These are phyloP conservation scores for Firmiana major DNA, from an alignment of 345 rosid species.

Conservation along the genomic window DNA sequence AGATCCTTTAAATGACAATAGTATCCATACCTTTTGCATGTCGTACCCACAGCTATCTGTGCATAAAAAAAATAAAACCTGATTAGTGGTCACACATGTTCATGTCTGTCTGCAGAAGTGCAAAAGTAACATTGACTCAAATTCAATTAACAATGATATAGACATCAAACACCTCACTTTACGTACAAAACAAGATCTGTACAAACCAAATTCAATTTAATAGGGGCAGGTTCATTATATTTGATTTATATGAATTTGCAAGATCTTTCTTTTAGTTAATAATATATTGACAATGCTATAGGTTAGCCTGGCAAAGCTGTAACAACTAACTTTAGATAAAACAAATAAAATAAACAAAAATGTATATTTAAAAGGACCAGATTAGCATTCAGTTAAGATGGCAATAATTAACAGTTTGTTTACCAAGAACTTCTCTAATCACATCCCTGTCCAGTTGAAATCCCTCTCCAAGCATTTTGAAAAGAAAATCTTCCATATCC, in stretches of 20 bases:
- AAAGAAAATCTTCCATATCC: slow-evolving; percentile 45
- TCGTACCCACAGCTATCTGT: slow-evolving; percentile 55
- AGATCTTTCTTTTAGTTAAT: background rate
- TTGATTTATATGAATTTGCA: background rate
- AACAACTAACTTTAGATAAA: background rate
- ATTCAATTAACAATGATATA: background rate
- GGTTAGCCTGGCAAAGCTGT: background rate
- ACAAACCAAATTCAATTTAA: background rate
- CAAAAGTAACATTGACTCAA: background rate
- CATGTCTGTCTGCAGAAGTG: background rate
- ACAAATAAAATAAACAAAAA: background rate
- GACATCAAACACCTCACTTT: background rate
- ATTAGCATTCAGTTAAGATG: background rate
- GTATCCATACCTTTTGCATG: slow-evolving; percentile 43
- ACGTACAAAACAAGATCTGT: background rate
- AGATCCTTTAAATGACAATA: slow-evolving; percentile 1
- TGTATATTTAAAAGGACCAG: background rate
- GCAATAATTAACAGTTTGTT: slow-evolving; percentile 7
- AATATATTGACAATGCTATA: background rate
- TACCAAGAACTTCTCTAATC: slow-evolving; percentile 46
- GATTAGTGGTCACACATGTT: slow-evolving; percentile 20
- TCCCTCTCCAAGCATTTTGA: slow-evolving; percentile 51
- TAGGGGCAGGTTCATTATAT: background rate
- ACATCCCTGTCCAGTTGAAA: slow-evolving; percentile 38
- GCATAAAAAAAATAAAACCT: slow-evolving; percentile 11